Conservation (phyloP, 2,329 filamentous ascomycete species). For the Fusarium lyarnte region DNA sequence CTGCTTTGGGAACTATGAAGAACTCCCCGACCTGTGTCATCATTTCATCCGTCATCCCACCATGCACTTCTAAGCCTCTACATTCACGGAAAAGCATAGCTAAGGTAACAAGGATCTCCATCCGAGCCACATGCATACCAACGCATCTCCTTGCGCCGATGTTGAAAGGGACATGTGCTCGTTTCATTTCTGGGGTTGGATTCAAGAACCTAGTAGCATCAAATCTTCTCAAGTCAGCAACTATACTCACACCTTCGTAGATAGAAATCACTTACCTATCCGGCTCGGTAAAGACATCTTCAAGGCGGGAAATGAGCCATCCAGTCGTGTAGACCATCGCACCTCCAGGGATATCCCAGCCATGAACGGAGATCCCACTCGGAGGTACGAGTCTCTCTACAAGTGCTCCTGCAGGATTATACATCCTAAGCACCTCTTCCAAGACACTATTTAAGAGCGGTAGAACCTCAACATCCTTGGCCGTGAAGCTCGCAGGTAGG, state of each 20-base stretch:
- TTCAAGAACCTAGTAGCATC: neutral
- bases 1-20: neutral
- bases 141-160: conserved; percentile 4
- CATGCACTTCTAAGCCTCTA: neutral
- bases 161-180: conserved; percentile 6
- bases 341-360: neutral
- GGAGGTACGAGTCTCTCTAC: neutral
- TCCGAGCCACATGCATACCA: conserved; percentile 5
- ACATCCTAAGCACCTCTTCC: neutral
- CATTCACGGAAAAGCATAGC: neutral
- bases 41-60: neutral
- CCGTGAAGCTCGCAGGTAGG: neutral
- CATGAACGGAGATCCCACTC: neutral
- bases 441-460: neutral
- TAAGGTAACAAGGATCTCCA: neutral
- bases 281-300: neutral
- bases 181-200: neutral
- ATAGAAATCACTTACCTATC: neutral
- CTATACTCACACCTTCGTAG: rapidly evolving
- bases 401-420: neutral
- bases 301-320: conserved; percentile 4
- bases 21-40: conserved; percentile 2
- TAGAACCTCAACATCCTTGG: neutral
- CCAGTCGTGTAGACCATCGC: conserved; percentile 10
- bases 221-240: neutral